A percentile compares a stretch with the other conserved stretches of the same genome.
Conservation (phyloP, 352 stramenopile species). For the Globisporangium paroecandrum region DNA sequence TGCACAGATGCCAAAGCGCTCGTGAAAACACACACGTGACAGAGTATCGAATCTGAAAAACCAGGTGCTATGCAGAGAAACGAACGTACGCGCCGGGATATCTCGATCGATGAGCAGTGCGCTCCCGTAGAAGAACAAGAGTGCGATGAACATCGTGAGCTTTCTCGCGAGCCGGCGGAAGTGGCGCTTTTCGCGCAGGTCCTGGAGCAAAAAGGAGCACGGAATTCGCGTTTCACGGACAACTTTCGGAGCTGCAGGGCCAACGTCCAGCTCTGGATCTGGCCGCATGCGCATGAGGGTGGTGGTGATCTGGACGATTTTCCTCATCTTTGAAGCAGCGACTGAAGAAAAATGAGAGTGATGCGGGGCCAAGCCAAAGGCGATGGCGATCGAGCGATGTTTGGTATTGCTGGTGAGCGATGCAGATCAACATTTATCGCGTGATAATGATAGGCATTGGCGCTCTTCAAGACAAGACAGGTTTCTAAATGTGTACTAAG, state of each 20-base stretch:
- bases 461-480: too few relatives aligned
- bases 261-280: background rate
- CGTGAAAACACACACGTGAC: background rate
- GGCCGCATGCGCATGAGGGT: constrained; percentile 10
- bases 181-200: constrained; percentile 66
- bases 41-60: background rate
- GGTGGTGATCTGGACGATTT: constrained; percentile 12
- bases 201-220: constrained; percentile 47
- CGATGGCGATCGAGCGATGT: too few relatives aligned
- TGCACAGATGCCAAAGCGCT: background rate
- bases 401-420: too few relatives aligned
- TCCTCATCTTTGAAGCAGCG: constrained; percentile 9
- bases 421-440: too few relatives aligned
- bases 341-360: too few relatives aligned
- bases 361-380: too few relatives aligned
- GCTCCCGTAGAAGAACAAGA: constrained; percentile 50
- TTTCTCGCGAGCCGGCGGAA: constrained; percentile 60
- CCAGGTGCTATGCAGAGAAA: background rate
- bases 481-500: too few relatives aligned
- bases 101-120: constrained; percentile 61
- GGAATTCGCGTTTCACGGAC: constrained; percentile 27
- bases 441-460: too few relatives aligned
- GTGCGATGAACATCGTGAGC: constrained; percentile 52
- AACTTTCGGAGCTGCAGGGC: background rate
- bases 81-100: constrained; percentile 51